phyloP scores from a whole-genome alignment of 1,284 basidiomycete species.

The Ganoderma boninense region DNA sequence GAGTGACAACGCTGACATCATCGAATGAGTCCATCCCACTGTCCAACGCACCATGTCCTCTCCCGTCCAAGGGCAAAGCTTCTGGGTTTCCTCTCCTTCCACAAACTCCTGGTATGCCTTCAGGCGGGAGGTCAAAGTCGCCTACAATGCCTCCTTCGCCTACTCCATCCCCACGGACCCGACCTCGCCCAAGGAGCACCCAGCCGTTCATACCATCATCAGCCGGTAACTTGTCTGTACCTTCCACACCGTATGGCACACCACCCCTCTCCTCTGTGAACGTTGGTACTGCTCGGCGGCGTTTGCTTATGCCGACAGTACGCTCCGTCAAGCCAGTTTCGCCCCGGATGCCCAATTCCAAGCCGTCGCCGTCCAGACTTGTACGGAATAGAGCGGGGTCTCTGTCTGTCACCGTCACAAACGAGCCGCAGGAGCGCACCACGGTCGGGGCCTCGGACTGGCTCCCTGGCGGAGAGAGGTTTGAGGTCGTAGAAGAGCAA shows the following conservation, averaged over 20 bases:
- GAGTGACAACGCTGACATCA: slow-evolving; percentile 4
- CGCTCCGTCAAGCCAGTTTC: slow-evolving; percentile 28
- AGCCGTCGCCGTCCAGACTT: slow-evolving; percentile 35
- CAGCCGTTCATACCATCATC: slow-evolving; percentile 24
- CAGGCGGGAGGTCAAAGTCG: slow-evolving; percentile 23
- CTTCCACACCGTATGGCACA: slow-evolving; percentile 31
- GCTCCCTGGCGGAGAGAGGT: slow-evolving; percentile 48
- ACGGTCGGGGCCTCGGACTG: slow-evolving; percentile 39
- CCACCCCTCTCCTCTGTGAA: slow-evolving; percentile 31
- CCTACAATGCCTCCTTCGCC: slow-evolving; percentile 25
- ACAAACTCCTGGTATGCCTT: slow-evolving; percentile 21
- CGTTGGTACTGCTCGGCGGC: slow-evolving; percentile 14
- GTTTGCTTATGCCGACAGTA: slow-evolving; percentile 42
- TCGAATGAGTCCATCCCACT: background rate
- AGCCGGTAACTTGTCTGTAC: slow-evolving; percentile 17
- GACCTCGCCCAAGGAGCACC: slow-evolving; percentile 18
- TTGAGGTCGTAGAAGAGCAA: slow-evolving; percentile 56
- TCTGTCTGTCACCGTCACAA: slow-evolving; percentile 29
- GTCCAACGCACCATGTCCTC: slow-evolving; percentile 22
- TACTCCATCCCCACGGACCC: slow-evolving; percentile 23
- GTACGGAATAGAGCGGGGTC: slow-evolving; percentile 39
- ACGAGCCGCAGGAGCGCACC: slow-evolving; percentile 32
- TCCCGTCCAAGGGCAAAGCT: slow-evolving; percentile 20
- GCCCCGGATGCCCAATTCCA: slow-evolving; percentile 27
- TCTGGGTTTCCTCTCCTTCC: slow-evolving; percentile 15